phyloP scores from a whole-genome alignment of 2,329 filamentous ascomycete species.

The Colletotrichum sp. region DNA sequence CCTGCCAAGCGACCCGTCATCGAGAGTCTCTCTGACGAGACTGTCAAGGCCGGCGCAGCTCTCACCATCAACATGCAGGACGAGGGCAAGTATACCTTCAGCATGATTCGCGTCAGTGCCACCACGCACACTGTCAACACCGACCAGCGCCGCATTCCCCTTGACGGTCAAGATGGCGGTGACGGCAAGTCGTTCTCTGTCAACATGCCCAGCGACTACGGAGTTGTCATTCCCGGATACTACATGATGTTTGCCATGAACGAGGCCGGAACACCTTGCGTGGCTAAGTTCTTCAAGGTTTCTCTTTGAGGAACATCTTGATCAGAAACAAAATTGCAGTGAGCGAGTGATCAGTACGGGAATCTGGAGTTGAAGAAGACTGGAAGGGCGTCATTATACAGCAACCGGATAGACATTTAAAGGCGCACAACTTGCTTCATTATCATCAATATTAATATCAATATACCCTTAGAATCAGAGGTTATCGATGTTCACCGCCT shows the following conservation, averaged over 20 bases:
- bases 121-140: conserved; percentile 62
- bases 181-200: conserved; percentile 35
- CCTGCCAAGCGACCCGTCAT: conserved; percentile 47
- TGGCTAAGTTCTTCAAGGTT: conserved; percentile 43
- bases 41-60: conserved; percentile 17
- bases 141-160: conserved; percentile 58
- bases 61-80: conserved; percentile 35
- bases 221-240: conserved; percentile 54
- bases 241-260: conserved; percentile 59
- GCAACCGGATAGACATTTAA: not conserved
- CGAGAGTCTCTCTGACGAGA: conserved; percentile 30
- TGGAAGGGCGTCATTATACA: not conserved
- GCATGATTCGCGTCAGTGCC: conserved; percentile 52
- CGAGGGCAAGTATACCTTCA: conserved; percentile 34
- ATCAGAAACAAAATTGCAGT: not conserved
- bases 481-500: not conserved
- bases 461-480: not conserved
- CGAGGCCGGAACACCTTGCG: conserved; percentile 47
- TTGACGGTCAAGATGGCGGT: conserved; percentile 33
- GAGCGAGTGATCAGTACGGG: not conserved
- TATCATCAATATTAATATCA: not conserved
- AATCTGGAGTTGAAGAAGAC: not conserved
- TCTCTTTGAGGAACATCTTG: not conserved
- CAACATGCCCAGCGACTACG: conserved; percentile 48
- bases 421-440: not conserved